phyloP scores from a whole-genome alignment of 371 early-diverging fungal genomes.

The Vittaforma corneae region DNA sequence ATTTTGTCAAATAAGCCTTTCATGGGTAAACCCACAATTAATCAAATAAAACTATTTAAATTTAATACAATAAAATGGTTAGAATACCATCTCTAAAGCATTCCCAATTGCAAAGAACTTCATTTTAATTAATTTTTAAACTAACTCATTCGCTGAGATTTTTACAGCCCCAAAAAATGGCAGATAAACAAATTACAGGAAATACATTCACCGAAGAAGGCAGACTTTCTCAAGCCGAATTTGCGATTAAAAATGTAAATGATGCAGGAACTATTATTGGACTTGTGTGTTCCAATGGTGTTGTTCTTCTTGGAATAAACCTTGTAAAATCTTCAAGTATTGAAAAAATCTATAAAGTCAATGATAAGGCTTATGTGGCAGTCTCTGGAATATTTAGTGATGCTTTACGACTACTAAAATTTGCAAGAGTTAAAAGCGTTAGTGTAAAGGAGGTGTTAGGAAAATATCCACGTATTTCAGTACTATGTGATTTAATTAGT shows the following conservation, averaged over 20 bases:
- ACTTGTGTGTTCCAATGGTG: slow-evolving; percentile 71
- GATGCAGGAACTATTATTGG: slow-evolving; percentile 90
- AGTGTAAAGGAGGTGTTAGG: slow-evolving; percentile 72
- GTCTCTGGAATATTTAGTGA: slow-evolving; percentile 95
- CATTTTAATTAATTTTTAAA: no score
- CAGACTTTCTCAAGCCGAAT: slow-evolving; percentile 93
- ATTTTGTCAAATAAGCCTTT: slow-evolving; percentile 22
- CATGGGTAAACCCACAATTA: no score
- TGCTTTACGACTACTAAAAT: slow-evolving; percentile 83
- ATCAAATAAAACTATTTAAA: no score
- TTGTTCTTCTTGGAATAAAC: slow-evolving; percentile 89
- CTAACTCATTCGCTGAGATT: no score
- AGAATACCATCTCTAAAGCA: no score
- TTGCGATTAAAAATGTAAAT: slow-evolving; percentile 96
- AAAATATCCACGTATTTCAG: slow-evolving; percentile 76
- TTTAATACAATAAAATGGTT: no score
- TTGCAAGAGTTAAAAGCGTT: slow-evolving; percentile 75
- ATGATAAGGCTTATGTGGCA: slow-evolving; percentile 73
- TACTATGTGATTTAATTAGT: slow-evolving; percentile 79
- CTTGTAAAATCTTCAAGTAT: slow-evolving; percentile 57
- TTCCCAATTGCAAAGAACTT: no score
- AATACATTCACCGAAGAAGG: slow-evolving; percentile 64
- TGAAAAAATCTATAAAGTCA: slow-evolving; percentile 78
- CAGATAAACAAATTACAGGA: no score
- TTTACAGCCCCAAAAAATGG: no score